Evolutionary conservation across 1,284 basidiomycete species (phyloP).

Genomic region (Marasmius tenuissimus): DNA sequence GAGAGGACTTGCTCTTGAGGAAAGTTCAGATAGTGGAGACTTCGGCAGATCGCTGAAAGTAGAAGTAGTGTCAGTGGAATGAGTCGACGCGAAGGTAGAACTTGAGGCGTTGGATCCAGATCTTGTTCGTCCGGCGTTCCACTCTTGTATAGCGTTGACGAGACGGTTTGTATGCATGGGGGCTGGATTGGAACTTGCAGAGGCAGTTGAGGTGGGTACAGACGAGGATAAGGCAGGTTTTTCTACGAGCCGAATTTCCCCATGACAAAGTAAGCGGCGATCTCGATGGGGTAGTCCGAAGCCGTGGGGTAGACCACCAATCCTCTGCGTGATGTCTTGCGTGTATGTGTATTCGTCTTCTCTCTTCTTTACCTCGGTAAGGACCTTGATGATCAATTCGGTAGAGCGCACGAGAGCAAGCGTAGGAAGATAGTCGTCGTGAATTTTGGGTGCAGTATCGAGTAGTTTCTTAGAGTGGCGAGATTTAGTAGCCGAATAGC

Average conservation of each 20-base stretch:
- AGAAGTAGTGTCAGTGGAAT: slow-evolving; percentile 20
- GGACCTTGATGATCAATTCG: slow-evolving; percentile 67
- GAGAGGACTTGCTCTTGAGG: not conserved
- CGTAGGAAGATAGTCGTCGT: slow-evolving; percentile 68
- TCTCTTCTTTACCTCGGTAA: slow-evolving; percentile 80
- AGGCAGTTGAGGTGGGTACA: slow-evolving; percentile 12
- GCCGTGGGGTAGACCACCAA: slow-evolving; percentile 57
- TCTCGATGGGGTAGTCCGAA: slow-evolving; percentile 65
- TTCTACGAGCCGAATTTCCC: slow-evolving; percentile 43
- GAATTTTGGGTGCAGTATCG: slow-evolving; percentile 64
- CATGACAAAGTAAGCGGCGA: slow-evolving; percentile 71
- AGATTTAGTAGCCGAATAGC: not conserved
- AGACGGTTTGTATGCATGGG: slow-evolving; percentile 21
- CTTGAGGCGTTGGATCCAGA: slow-evolving; percentile 46
- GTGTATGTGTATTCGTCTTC: slow-evolving; percentile 82
- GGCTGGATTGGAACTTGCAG: not conserved
- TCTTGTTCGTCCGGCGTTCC: slow-evolving; percentile 40
- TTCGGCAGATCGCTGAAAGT: slow-evolving; percentile 14
- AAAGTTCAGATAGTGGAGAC: slow-evolving; percentile 7
- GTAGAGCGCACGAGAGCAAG: slow-evolving; percentile 67
- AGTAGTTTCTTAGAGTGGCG: slow-evolving; percentile 44
- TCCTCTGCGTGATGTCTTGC: slow-evolving; percentile 57
- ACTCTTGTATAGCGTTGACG: slow-evolving; percentile 40
- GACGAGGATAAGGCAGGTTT: not conserved
- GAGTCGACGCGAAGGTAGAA: slow-evolving; percentile 26